phyloP scores from a whole-genome alignment of 1,284 basidiomycete species.

The Ganoderma leucocontextum region DNA sequence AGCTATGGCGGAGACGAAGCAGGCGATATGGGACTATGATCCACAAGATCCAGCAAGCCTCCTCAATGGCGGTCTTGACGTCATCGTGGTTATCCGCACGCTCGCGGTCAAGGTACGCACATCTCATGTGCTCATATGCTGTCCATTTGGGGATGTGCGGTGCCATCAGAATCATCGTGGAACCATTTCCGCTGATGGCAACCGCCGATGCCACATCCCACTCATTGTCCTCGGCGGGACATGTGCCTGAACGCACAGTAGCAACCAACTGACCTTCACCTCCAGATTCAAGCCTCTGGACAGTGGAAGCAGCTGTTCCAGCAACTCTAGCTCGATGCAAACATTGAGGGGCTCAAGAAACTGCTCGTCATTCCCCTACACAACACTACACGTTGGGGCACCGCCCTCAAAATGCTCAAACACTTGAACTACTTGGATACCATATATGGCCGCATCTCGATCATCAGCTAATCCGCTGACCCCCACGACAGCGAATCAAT shows the following conservation, averaged over 20 bases:
- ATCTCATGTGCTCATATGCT: too few relatives aligned
- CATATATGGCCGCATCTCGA: too few relatives aligned
- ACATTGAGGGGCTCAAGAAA: too few relatives aligned
- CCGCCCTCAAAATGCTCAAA: not conserved
- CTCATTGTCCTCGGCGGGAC: too few relatives aligned
- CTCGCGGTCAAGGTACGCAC: not conserved
- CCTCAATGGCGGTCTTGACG: not conserved
- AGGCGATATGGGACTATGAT: not conserved
- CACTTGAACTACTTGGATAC: not conserved
- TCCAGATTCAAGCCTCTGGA: not conserved
- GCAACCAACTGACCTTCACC: too few relatives aligned
- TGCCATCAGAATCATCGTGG: too few relatives aligned
- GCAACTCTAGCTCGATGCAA: too few relatives aligned
- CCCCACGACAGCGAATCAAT: too few relatives aligned
- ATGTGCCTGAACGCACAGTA: too few relatives aligned
- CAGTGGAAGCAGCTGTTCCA: not conserved
- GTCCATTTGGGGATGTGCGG: too few relatives aligned
- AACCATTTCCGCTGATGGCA: too few relatives aligned
- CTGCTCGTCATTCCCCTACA: not conserved
- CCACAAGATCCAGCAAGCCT: not conserved
- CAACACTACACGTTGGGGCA: not conserved
- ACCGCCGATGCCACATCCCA: too few relatives aligned
- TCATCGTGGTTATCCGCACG: not conserved
- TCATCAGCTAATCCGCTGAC: slow-evolving; percentile 36
- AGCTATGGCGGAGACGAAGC: not conserved